Percentiles rank a stretch among this genome's conserved stretches.
Conservation (phyloP, 805 yeast genomes). For the Saccharomycopsis fodiens region DNA sequence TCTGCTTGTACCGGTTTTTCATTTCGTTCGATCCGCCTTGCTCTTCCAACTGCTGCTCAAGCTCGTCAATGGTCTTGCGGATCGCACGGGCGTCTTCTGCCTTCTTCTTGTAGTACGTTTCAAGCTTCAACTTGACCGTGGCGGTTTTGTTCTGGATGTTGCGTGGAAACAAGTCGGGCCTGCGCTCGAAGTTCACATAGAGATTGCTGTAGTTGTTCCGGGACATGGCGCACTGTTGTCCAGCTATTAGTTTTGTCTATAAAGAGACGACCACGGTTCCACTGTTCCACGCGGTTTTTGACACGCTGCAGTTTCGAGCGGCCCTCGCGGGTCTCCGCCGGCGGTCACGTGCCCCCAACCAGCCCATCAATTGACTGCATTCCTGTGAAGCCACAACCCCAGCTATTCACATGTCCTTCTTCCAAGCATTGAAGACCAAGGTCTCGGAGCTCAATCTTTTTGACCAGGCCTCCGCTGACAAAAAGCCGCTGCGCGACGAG, state of each 20-base stretch:
- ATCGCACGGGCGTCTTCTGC: constrained; percentile 92
- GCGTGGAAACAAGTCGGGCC: constrained; percentile 71
- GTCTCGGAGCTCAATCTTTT: constrained; percentile 19
- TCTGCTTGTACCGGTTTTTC: constrained; percentile 69
- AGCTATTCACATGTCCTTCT: constrained; percentile 20
- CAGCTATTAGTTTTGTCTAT: not conserved
- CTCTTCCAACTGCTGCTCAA: constrained; percentile 59
- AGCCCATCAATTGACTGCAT: too few species aligned
- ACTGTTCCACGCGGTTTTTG: too few species aligned
- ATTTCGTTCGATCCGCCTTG: constrained; percentile 82
- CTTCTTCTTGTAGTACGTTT: constrained; percentile 77
- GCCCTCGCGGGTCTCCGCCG: too few species aligned
- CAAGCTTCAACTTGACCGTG: constrained; percentile 72
- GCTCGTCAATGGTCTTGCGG: constrained; percentile 82
- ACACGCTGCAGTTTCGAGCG: too few species aligned
- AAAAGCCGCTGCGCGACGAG: constrained; percentile 59
- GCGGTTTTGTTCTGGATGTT: constrained; percentile 76
- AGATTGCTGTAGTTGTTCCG: constrained; percentile 12
- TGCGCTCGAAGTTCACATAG: constrained; percentile 70
- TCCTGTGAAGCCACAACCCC: too few species aligned
- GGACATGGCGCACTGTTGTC: not conserved
- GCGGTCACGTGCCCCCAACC: too few species aligned
- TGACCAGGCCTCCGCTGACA: constrained; percentile 18
- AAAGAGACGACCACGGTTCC: too few species aligned
- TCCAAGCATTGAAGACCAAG: constrained; percentile 17